Evolutionary conservation across 495 filamentous ascomycete genomes (phyloP).

Genomic region (Cenococcum geophilum): DNA sequence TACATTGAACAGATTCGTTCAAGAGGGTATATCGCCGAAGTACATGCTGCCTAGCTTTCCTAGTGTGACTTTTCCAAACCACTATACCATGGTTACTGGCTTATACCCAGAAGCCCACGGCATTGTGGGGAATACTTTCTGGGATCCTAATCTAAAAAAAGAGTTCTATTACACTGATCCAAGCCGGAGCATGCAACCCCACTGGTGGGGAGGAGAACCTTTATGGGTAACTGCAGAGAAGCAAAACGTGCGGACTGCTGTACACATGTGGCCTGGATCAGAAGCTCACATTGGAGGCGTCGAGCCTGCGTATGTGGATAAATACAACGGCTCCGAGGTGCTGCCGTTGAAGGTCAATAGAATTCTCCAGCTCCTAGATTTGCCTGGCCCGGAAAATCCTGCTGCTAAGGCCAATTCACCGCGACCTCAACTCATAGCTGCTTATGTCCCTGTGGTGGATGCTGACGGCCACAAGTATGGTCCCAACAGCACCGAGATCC

Average conservation of each 20-base stretch:
- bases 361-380: slow-evolving; percentile 72
- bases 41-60: slow-evolving; percentile 94
- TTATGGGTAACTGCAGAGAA: slow-evolving; percentile 89
- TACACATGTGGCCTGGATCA: slow-evolving; percentile 98
- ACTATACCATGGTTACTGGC: slow-evolving; percentile 90
- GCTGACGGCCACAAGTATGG: slow-evolving; percentile 78
- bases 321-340: slow-evolving; percentile 69
- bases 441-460: slow-evolving; percentile 92
- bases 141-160: slow-evolving; percentile 66
- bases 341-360: slow-evolving; percentile 69
- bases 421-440: slow-evolving; percentile 84
- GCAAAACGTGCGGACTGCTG: slow-evolving; percentile 63
- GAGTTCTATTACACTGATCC: slow-evolving; percentile 86
- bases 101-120: slow-evolving; percentile 91
- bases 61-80: slow-evolving; percentile 96
- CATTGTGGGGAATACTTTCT: slow-evolving; percentile 90
- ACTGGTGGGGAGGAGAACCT: slow-evolving; percentile 94
- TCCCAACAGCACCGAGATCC: slow-evolving; percentile 89
- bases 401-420: slow-evolving; percentile 34
- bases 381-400: slow-evolving; percentile 58
- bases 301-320: slow-evolving; percentile 72
- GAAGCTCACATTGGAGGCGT: slow-evolving; percentile 67
- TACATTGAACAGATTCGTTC: slow-evolving; percentile 69
- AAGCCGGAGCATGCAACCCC: slow-evolving; percentile 60
- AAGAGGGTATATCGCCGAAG: slow-evolving; percentile 75